Percentiles rank a stretch among this genome's conserved stretches.
phyloP scores from a whole-genome alignment of 306 rosid species.

The Cucumis hystrix region DNA sequence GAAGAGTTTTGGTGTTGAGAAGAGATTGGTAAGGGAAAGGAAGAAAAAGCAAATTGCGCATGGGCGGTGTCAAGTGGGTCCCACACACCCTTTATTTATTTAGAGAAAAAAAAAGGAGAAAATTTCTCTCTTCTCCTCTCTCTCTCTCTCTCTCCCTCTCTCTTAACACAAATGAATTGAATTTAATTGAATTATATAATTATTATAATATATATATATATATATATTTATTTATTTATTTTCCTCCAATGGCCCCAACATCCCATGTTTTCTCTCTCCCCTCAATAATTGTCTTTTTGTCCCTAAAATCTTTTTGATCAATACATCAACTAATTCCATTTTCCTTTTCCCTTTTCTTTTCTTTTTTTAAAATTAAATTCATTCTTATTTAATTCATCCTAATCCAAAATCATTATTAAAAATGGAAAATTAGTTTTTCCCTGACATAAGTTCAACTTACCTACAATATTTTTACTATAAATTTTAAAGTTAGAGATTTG shows the following conservation, averaged over 20 bases:
- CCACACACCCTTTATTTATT: slow-evolving; percentile 5
- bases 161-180: neutral
- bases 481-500: too few relatives aligned
- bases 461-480: too few relatives aligned
- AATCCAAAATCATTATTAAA: neutral
- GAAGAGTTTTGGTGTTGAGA: slow-evolving; percentile 34
- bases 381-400: neutral
- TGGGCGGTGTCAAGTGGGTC: slow-evolving; percentile 69
- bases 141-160: neutral
- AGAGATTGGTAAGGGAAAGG: slow-evolving; percentile 15
- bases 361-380: neutral
- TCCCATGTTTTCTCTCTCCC: slow-evolving; percentile 17
- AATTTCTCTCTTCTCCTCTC: neutral
- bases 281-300: slow-evolving; percentile 1
- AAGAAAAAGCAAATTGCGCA: slow-evolving; percentile 31
- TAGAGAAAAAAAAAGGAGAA: too few relatives aligned
- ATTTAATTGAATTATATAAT: neutral
- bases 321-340: neutral
- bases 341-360: neutral
- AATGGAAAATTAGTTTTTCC: neutral
- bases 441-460: too few relatives aligned
- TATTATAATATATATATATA: neutral
- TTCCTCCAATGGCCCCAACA: slow-evolving; percentile 16
- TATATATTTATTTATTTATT: too few relatives aligned
- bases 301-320: neutral